A percentile compares a stretch with the other conserved stretches of the same genome.
These are phyloP conservation scores for Xylaria sp. DNA, from an alignment of 2,329 filamentous ascomycete genomes.

Conservation along the genomic window DNA sequence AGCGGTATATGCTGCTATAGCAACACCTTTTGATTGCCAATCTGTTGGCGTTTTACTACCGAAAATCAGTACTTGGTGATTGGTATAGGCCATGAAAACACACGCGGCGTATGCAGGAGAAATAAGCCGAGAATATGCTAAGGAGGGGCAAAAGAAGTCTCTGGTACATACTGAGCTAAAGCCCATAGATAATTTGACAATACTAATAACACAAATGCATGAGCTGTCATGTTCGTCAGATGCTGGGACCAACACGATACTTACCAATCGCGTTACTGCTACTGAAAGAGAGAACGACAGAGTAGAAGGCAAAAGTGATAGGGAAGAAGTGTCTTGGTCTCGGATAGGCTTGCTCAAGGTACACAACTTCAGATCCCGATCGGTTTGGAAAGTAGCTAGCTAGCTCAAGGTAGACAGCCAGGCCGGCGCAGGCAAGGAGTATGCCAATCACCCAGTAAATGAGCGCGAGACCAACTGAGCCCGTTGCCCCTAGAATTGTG, in stretches of 20 bases:
- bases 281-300: slow-evolving; percentile 67
- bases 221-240: background rate
- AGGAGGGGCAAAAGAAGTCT: background rate
- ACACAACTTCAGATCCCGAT: slow-evolving; percentile 67
- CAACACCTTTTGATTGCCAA: slow-evolving; percentile 76
- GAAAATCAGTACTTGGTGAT: slow-evolving; percentile 1
- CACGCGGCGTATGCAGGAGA: background rate
- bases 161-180: slow-evolving; percentile 50
- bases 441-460: slow-evolving; percentile 67
- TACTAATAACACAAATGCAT: slow-evolving; percentile 53
- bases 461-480: slow-evolving; percentile 64
- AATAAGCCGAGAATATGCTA: background rate
- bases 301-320: slow-evolving; percentile 65
- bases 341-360: slow-evolving; percentile 68
- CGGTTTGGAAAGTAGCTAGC: slow-evolving; percentile 67
- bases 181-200: slow-evolving; percentile 72
- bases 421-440: slow-evolving; percentile 58
- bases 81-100: background rate
- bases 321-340: slow-evolving; percentile 67
- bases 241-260: slow-evolving; percentile 26
- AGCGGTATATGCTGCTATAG: slow-evolving; percentile 70
- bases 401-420: slow-evolving; percentile 65
- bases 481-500: slow-evolving; percentile 60
- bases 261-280: slow-evolving; percentile 66
- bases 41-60: slow-evolving; percentile 54